Percentiles rank a stretch among this genome's conserved stretches.
phyloP scores from a whole-genome alignment of 2,329 filamentous ascomycete species.

The Arthrobotrys entomopaga region DNA sequence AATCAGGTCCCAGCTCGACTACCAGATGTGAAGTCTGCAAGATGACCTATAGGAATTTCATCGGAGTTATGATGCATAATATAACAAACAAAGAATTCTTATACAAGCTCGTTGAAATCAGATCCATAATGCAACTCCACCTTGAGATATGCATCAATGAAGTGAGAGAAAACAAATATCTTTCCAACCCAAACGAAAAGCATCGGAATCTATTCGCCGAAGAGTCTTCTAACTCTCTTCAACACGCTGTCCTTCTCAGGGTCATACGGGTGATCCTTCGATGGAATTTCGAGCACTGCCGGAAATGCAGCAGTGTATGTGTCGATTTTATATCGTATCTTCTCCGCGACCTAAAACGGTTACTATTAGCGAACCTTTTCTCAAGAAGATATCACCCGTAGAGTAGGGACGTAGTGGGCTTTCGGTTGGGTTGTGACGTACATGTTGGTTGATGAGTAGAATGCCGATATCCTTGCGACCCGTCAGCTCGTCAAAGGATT shows the following conservation, averaged over 20 bases:
- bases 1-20: too few relatives aligned
- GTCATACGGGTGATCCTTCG: conserved; percentile 98
- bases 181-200: not conserved
- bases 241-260: conserved; percentile 98
- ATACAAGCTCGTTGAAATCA: too few relatives aligned
- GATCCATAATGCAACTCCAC: conserved; percentile 1
- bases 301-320: conserved; percentile 94
- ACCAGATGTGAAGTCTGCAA: too few relatives aligned
- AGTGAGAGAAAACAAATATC: not conserved
- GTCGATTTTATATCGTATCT: conserved; percentile 90
- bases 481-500: conserved; percentile 85
- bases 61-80: too few relatives aligned
- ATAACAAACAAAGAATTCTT: too few relatives aligned
- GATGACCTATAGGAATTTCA: too few relatives aligned
- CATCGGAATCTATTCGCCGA: conserved; percentile 60
- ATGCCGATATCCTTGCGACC: conserved; percentile 97
- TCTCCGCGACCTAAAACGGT: conserved; percentile 82
- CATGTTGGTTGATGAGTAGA: conserved; percentile 96
- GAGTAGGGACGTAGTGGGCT: too few relatives aligned
- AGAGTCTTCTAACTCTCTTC: conserved; percentile 80
- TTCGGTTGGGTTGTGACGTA: conserved; percentile 63
- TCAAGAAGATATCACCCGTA: not conserved
- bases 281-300: conserved; percentile 94
- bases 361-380: not conserved
- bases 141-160: not conserved